Evolutionary conservation across 2,329 filamentous ascomycete genomes (phyloP).

Genomic region (Nemania sp.): DNA sequence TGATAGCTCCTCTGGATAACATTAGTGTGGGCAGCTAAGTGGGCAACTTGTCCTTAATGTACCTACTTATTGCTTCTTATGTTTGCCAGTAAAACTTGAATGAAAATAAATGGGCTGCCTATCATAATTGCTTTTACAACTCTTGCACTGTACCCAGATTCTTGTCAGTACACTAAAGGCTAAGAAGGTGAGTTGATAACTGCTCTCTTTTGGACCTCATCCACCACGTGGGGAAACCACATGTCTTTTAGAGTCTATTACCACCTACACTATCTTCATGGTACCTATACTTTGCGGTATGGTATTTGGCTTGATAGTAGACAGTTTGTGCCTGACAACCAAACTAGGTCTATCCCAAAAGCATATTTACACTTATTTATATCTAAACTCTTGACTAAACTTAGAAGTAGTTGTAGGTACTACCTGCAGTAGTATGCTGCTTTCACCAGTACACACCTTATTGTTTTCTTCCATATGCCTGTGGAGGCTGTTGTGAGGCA

Average conservation of each 20-base stretch:
- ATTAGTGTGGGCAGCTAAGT: no score
- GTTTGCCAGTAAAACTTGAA: no score
- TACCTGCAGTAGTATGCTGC: no score
- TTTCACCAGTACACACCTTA: neutral
- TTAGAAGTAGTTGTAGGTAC: no score
- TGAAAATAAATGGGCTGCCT: no score
- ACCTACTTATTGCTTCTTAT: neutral
- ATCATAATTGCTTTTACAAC: neutral
- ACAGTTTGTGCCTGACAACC: no score
- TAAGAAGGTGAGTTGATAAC: neutral
- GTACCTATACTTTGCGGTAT: neutral
- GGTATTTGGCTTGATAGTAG: no score
- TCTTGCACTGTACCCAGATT: neutral
- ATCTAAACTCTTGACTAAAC: no score
- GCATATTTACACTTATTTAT: no score
- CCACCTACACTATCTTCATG: neutral
- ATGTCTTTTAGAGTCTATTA: neutral
- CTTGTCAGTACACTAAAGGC: neutral
- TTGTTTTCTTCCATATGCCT: neutral
- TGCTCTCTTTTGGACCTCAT: neutral
- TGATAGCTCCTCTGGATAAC: no score
- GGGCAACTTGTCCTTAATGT: neutral
- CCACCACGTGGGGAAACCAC: conserved; percentile 8
- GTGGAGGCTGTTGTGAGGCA: conserved; percentile 17
- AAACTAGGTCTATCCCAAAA: no score